Conservation (phyloP, 2,329 filamentous ascomycete species). For the Aspergillus tamarii region DNA sequence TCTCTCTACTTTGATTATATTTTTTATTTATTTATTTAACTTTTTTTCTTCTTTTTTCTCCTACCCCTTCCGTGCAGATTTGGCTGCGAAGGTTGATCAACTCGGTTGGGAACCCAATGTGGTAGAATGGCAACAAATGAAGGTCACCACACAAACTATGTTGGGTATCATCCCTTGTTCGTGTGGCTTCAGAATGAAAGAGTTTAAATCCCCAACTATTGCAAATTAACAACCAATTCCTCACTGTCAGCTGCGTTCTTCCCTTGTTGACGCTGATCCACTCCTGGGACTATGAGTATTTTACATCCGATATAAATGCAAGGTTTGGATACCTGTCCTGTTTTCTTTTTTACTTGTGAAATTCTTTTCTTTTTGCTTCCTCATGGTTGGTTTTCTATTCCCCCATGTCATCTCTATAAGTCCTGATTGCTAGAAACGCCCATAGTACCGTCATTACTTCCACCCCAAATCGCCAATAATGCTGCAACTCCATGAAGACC, state of each 20-base stretch:
- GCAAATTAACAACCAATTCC: not conserved
- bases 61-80: not conserved
- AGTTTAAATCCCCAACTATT: conserved; percentile 5
- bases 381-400: conserved; percentile 1
- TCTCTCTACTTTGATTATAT: not conserved
- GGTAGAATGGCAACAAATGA: not conserved
- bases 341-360: not conserved
- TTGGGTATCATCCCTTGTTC: conserved; percentile 6
- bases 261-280: conserved; percentile 15
- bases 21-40: too few relatives aligned
- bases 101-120: not conserved
- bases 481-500: conserved; percentile 24
- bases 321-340: conserved; percentile 12
- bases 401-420: conserved; percentile 1
- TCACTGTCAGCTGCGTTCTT: not conserved
- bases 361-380: conserved; percentile 5
- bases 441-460: conserved; percentile 11
- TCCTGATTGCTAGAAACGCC: not conserved
- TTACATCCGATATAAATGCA: conserved; percentile 20
- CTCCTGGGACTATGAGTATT: conserved; percentile 11
- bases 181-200: conserved; percentile 12
- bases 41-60: not conserved
- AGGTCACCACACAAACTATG: not conserved
- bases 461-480: conserved; percentile 10
- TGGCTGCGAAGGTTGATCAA: not conserved